Evolutionary conservation across 2,329 filamentous ascomycete species (phyloP).

Genomic region (Purpureocillium takamizusanense): DNA sequence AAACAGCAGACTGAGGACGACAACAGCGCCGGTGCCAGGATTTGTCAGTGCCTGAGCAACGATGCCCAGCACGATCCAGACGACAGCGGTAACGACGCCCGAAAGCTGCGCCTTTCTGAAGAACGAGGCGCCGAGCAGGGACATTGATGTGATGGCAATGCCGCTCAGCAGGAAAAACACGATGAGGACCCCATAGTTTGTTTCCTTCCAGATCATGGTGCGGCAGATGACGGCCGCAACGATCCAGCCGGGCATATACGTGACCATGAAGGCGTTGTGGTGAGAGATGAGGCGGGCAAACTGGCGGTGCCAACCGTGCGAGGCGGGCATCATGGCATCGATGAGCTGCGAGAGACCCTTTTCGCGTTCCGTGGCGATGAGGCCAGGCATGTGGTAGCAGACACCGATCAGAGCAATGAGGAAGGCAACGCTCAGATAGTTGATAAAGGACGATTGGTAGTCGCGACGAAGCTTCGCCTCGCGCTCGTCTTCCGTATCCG

Average conservation of each 20-base stretch:
- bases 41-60: slow-evolving; percentile 63
- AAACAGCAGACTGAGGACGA: slow-evolving; percentile 65
- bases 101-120: slow-evolving; percentile 77
- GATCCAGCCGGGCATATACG: slow-evolving; percentile 42
- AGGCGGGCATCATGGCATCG: slow-evolving; percentile 64
- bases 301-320: slow-evolving; percentile 38
- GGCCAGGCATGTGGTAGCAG: slow-evolving; percentile 62
- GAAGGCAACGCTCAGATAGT: slow-evolving; percentile 57
- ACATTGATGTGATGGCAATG: slow-evolving; percentile 63
- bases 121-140: slow-evolving; percentile 65
- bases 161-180: slow-evolving; percentile 66
- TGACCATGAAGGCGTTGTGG: slow-evolving; percentile 57
- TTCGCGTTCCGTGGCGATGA: slow-evolving; percentile 63
- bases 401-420: slow-evolving; percentile 62
- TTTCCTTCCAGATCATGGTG: slow-evolving; percentile 25
- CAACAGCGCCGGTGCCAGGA: slow-evolving; percentile 51
- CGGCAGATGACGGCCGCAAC: slow-evolving; percentile 28
- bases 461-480: slow-evolving; percentile 47
- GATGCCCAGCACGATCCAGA: slow-evolving; percentile 63
- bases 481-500: slow-evolving; percentile 32
- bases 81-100: slow-evolving; percentile 64
- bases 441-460: slow-evolving; percentile 57
- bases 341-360: slow-evolving; percentile 63
- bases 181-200: slow-evolving; percentile 52
- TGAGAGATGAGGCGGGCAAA: slow-evolving; percentile 41